These are phyloP conservation scores for Stephania cephalantha DNA, from an alignment of 164 flowering plant genomes.

Conservation along the genomic window DNA sequence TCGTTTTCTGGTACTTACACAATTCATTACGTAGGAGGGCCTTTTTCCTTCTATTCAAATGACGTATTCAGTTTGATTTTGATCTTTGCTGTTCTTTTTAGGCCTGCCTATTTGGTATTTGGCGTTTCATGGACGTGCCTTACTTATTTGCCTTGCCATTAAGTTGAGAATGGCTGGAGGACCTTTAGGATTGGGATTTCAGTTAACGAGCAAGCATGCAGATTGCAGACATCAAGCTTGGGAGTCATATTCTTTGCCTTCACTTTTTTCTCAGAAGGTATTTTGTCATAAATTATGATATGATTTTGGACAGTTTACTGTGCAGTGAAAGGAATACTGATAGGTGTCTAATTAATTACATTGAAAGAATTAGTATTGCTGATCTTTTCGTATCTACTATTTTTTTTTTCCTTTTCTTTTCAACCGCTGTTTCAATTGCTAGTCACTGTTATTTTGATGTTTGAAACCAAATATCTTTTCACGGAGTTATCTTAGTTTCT, in stretches of 20 bases:
- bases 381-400: not conserved
- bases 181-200: conserved; percentile 18
- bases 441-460: no score
- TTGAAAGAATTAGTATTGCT: conserved; percentile 6
- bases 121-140: not conserved
- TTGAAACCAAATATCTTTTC: no score
- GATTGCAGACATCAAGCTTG: conserved; percentile 18
- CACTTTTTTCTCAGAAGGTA: conserved; percentile 29
- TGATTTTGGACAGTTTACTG: conserved; percentile 12
- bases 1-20: not conserved
- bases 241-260: conserved; percentile 28
- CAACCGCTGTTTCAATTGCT: not conserved
- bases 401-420: conserved; percentile 1
- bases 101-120: not conserved
- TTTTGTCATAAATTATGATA: conserved; percentile 22
- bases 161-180: conserved; percentile 9
- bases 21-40: conserved; percentile 2
- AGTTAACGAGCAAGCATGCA: conserved; percentile 16
- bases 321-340: conserved; percentile 4
- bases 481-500: no score
- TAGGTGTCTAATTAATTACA: conserved; percentile 1
- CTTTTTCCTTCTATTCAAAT: not conserved
- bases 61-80: conserved; percentile 3
- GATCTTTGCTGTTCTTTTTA: not conserved
- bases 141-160: no score